Percentiles rank a stretch among this genome's conserved stretches.
Evolutionary conservation across 2,329 filamentous ascomycete genomes (phyloP).

Genomic region (Penicillium griseofulvum): DNA sequence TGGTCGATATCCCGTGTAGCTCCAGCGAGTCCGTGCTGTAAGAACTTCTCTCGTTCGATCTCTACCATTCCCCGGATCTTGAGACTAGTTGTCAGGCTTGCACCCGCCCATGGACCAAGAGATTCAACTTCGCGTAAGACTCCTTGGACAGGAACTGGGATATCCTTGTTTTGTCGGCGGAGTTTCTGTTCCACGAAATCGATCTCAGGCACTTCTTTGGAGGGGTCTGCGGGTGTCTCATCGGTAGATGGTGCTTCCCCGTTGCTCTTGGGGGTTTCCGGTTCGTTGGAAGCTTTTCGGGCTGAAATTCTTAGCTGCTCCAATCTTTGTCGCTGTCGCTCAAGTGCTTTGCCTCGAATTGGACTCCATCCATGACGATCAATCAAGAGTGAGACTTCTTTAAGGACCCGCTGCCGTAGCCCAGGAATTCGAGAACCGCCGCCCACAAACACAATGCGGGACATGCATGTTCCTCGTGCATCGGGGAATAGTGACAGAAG

Average conservation of each 20-base stretch:
- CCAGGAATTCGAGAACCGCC: conserved; percentile 77
- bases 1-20: conserved; percentile 45
- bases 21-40: conserved; percentile 50
- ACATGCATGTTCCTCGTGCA: conserved; percentile 79
- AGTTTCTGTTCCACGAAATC: conserved; percentile 47
- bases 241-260: conserved; percentile 7
- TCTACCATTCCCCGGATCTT: conserved; percentile 62
- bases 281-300: neutral
- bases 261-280: neutral
- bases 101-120: conserved; percentile 64
- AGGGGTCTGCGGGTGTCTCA: conserved; percentile 13
- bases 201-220: conserved; percentile 41
- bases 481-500: conserved; percentile 77
- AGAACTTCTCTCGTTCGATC: conserved; percentile 62
- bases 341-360: conserved; percentile 67
- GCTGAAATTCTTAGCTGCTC: conserved; percentile 29
- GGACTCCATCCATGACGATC: conserved; percentile 72
- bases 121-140: conserved; percentile 57
- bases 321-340: conserved; percentile 48
- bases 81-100: conserved; percentile 59
- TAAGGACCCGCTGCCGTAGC: conserved; percentile 70
- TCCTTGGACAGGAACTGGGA: conserved; percentile 35
- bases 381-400: conserved; percentile 69
- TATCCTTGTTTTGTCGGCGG: conserved; percentile 37
- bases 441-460: conserved; percentile 81